Evolutionary conservation across 2,329 filamentous ascomycete genomes (phyloP).

Genomic region (Fusarium albidum): DNA sequence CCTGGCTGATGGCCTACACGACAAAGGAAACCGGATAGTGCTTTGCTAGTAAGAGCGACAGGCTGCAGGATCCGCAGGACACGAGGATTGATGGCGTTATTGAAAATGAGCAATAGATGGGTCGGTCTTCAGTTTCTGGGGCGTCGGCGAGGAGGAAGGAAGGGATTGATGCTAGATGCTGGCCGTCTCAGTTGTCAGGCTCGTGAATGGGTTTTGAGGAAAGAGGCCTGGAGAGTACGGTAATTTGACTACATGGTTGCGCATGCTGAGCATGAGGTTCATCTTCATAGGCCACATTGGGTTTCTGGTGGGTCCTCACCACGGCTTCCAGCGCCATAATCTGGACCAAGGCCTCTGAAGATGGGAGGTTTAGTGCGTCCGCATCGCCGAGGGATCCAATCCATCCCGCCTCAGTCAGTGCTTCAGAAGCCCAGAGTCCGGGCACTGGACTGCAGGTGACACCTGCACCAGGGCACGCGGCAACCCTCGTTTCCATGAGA

Average conservation of each 20-base stretch:
- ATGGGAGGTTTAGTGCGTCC: neutral
- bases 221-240: conserved; percentile 6
- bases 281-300: conserved; percentile 30
- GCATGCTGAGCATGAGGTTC: no score
- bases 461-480: conserved; percentile 1
- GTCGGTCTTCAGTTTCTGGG: neutral
- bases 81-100: neutral
- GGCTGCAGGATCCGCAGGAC: neutral
- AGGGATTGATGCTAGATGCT: conserved; percentile 19
- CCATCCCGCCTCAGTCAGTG: neutral
- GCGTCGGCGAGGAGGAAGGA: conserved; percentile 7
- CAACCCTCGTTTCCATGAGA: no score
- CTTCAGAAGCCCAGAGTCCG: neutral
- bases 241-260: no score
- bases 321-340: neutral
- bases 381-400: no score
- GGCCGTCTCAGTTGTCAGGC: conserved; percentile 31
- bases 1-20: conserved; percentile 34
- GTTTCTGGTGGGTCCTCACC: conserved; percentile 11
- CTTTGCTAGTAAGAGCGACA: conserved; percentile 5
- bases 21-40: conserved; percentile 28
- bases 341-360: neutral
- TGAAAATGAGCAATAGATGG: neutral
- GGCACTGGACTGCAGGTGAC: conserved; percentile 12
- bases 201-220: conserved; percentile 28